phyloP scores from a whole-genome alignment of 305 asterid genomes.

The Lippia alba region DNA sequence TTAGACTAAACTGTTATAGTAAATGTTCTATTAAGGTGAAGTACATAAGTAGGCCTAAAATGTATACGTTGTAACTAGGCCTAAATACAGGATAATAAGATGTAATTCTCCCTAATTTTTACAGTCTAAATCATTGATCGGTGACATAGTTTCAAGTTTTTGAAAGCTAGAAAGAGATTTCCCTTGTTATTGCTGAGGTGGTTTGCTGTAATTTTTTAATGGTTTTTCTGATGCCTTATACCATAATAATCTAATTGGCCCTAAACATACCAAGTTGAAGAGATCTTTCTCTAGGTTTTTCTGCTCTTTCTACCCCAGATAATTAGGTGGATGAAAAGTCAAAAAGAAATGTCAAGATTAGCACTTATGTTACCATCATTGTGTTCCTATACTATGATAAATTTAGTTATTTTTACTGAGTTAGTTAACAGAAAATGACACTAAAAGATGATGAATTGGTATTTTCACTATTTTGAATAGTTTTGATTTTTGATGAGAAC shows the following conservation, averaged over 20 bases:
- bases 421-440: slow-evolving; percentile 5
- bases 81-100: no score
- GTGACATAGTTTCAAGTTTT: no score
- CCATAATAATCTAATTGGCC: not conserved
- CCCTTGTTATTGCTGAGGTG: not conserved
- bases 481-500: no score
- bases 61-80: no score
- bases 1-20: not conserved
- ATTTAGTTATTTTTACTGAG: not conserved
- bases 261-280: slow-evolving; percentile 17
- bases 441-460: no score
- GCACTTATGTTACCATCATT: not conserved
- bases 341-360: slow-evolving; percentile 11
- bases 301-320: not conserved
- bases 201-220: not conserved
- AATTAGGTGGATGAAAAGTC: slow-evolving; percentile 30
- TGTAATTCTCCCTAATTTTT: no score
- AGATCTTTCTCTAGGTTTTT: not conserved
- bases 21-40: not conserved
- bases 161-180: no score
- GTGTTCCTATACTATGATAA: not conserved
- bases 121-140: no score
- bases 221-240: not conserved
- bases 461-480: no score
- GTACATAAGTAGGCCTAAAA: no score